Percentiles rank a stretch among this genome's conserved stretches.
Evolutionary conservation across 495 filamentous ascomycete genomes (phyloP).

Genomic region (Penicillium paradoxum): DNA sequence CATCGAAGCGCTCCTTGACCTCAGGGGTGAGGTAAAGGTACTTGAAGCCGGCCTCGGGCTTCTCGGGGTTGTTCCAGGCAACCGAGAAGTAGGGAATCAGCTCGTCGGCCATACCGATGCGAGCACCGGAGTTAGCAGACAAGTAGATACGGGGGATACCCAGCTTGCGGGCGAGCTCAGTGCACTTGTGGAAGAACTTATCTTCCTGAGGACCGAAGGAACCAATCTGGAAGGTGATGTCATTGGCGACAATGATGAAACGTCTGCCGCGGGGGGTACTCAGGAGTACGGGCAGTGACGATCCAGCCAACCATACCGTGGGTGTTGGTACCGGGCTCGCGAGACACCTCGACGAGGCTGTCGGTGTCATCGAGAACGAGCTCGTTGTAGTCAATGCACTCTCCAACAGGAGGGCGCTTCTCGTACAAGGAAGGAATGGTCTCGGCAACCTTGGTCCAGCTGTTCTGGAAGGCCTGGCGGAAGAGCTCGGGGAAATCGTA

Average conservation of each 20-base stretch:
- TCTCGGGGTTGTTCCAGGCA: constrained; percentile 83
- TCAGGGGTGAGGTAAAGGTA: constrained; percentile 94
- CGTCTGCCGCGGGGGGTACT: constrained; percentile 88
- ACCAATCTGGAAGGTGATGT: constrained; percentile 98
- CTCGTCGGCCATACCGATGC: constrained; percentile 94
- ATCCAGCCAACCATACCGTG: constrained; percentile 99
- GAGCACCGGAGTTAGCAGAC: constrained; percentile 98
- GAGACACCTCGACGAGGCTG: constrained; percentile 83
- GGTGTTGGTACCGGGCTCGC: constrained; percentile 89
- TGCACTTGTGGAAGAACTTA: constrained; percentile 98
- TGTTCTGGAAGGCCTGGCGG: constrained; percentile 95
- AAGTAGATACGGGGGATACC: constrained; percentile 96
- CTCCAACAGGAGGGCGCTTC: constrained; percentile 76
- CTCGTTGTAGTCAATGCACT: constrained; percentile 94
- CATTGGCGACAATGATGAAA: constrained; percentile 96
- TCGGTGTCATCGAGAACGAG: constrained; percentile 91
- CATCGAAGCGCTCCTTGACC: constrained; percentile 82
- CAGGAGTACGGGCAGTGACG: constrained; percentile 93
- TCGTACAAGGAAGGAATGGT: constrained; percentile 67
- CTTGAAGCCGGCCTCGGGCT: constrained; percentile 90
- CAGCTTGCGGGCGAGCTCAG: constrained; percentile 84
- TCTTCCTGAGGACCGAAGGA: constrained; percentile 96
- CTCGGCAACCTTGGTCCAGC: constrained; percentile 70
- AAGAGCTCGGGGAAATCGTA: constrained; percentile 99
- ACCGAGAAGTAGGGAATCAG: constrained; percentile 94